Evolutionary conservation across 345 rosid species (phyloP).

Genomic region (Ricinus communis): DNA sequence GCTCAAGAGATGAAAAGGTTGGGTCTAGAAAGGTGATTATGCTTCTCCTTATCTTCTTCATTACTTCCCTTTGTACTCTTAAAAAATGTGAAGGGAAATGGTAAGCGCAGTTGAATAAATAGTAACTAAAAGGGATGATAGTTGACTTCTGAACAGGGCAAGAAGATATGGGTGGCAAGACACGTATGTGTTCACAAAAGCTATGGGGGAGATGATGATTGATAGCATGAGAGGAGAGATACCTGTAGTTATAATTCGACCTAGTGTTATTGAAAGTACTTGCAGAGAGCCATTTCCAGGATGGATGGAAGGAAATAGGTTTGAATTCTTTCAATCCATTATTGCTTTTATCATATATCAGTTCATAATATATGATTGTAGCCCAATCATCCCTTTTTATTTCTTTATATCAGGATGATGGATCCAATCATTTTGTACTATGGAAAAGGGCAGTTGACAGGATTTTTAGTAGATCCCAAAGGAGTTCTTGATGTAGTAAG

Average conservation of each 20-base stretch:
- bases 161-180: slow-evolving; percentile 92
- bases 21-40: slow-evolving; percentile 70
- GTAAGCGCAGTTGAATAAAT: not conserved
- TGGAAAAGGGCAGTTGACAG: slow-evolving; percentile 91
- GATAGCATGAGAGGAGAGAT: slow-evolving; percentile 69
- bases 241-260: slow-evolving; percentile 78
- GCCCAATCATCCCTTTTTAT: not conserved
- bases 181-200: slow-evolving; percentile 89
- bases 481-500: slow-evolving; percentile 91
- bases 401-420: slow-evolving; percentile 69
- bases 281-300: slow-evolving; percentile 91
- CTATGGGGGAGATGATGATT: slow-evolving; percentile 97
- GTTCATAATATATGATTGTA: not conserved
- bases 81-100: not conserved
- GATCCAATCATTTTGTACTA: slow-evolving; percentile 87
- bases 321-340: not conserved
- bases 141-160: slow-evolving; percentile 47
- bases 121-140: slow-evolving; percentile 7
- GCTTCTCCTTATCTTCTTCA: not conserved
- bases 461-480: slow-evolving; percentile 80
- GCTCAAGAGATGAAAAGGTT: slow-evolving; percentile 72
- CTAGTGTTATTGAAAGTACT: slow-evolving; percentile 90
- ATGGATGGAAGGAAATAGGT: slow-evolving; percentile 99
- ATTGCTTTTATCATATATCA: not conserved
- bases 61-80: not conserved